These are phyloP conservation scores for Tylopilus cervinicoccineus DNA, from an alignment of 768 basidiomycete species.

Conservation along the genomic window DNA sequence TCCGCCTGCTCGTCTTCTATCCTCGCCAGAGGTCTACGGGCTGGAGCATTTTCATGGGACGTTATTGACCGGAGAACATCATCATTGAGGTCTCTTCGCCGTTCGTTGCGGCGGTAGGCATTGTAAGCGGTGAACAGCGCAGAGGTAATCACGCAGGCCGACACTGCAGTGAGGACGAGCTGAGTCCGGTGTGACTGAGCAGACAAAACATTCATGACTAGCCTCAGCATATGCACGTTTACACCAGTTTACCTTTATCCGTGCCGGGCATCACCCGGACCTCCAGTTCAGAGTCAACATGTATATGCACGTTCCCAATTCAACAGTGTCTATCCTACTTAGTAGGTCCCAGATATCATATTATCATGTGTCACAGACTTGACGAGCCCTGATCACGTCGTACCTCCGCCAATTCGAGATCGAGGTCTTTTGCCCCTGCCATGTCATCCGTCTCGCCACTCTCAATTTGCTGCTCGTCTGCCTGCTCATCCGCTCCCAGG, in stretches of 20 bases:
- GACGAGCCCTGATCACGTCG: not conserved
- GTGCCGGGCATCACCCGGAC: no score
- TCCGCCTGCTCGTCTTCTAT: conserved; percentile 6
- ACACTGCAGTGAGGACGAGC: conserved; percentile 60
- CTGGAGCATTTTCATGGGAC: conserved; percentile 9
- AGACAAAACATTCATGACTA: conserved; percentile 21
- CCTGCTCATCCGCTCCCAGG: not conserved
- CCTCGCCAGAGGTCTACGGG: not conserved
- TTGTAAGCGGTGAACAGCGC: conserved; percentile 57
- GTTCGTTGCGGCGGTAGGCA: conserved; percentile 41
- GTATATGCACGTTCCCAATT: no score
- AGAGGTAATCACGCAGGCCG: conserved; percentile 60
- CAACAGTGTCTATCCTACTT: no score
- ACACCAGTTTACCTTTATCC: no score
- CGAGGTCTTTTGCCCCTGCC: not conserved
- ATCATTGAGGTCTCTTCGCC: conserved; percentile 53
- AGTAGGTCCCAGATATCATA: no score
- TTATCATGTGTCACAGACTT: no score
- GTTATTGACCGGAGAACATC: conserved; percentile 53
- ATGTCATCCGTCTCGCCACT: not conserved
- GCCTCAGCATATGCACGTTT: not conserved
- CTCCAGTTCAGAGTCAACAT: no score
- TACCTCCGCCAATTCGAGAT: not conserved
- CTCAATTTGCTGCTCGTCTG: not conserved
- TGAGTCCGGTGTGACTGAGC: conserved; percentile 56